Conservation (phyloP, 1,284 basidiomycete species). For the Leucoagaricus sp. region DNA sequence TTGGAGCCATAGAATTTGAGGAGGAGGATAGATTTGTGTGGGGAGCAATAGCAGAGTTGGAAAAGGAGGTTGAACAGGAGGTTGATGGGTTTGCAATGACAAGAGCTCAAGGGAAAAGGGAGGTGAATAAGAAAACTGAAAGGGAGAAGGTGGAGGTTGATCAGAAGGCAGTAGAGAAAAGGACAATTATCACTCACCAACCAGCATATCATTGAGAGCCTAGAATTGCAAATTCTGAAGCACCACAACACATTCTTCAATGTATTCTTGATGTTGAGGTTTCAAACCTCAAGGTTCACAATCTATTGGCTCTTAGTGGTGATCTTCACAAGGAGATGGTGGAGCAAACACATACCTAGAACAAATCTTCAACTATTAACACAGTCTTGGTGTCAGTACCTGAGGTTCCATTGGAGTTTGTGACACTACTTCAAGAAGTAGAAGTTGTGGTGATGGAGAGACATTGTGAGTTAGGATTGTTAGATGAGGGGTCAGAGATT, state of each 20-base stretch:
- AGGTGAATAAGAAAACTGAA: neutral
- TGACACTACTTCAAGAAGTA: slow-evolving; percentile 9
- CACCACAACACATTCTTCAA: neutral
- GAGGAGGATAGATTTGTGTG: slow-evolving; percentile 1
- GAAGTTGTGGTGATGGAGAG: slow-evolving; percentile 9
- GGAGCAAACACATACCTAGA: slow-evolving; percentile 13
- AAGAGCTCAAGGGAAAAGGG: neutral
- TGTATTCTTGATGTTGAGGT: slow-evolving; percentile 12
- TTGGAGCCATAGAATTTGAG: neutral
- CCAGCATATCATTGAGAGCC: slow-evolving; percentile 9
- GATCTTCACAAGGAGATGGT: slow-evolving; percentile 17
- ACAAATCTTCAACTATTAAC: slow-evolving; percentile 3
- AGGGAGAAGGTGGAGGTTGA: neutral
- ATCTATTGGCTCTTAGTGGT: slow-evolving; percentile 20
- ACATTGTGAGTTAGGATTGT: slow-evolving; percentile 11
- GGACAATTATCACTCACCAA: neutral
- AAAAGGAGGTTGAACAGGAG: neutral
- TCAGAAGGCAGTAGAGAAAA: neutral
- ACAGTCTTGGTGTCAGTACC: neutral
- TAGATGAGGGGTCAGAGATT: slow-evolving; percentile 10
- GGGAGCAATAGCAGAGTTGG: slow-evolving; percentile 10
- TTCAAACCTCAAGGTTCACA: slow-evolving; percentile 11
- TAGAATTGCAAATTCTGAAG: slow-evolving; percentile 2
- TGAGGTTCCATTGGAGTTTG: slow-evolving; percentile 8
- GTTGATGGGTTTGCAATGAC: neutral